A percentile compares a stretch with the other conserved stretches of the same genome.
Conservation (phyloP, 768 basidiomycete genomes). For the Paxillus rubicundulus region DNA sequence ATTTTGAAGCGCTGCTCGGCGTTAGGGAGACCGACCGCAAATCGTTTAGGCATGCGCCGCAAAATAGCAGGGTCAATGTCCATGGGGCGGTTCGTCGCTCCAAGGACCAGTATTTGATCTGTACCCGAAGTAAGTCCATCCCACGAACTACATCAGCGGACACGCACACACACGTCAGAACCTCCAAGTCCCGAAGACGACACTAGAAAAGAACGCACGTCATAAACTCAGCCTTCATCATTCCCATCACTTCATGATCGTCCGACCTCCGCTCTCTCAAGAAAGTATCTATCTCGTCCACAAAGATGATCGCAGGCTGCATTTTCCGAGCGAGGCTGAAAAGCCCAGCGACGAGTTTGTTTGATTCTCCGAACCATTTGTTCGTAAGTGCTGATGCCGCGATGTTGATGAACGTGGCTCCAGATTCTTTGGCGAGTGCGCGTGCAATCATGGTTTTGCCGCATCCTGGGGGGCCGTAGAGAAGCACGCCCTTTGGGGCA, state of each 20-base stretch:
- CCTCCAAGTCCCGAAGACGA: slow-evolving; percentile 2
- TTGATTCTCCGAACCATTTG: slow-evolving; percentile 88
- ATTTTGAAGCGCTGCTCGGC: slow-evolving; percentile 80
- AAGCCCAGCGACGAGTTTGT: slow-evolving; percentile 92
- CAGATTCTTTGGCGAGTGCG: slow-evolving; percentile 94
- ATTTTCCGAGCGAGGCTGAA: slow-evolving; percentile 93
- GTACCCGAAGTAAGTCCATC: slow-evolving; percentile 84
- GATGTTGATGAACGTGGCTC: slow-evolving; percentile 94
- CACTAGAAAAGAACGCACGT: slow-evolving; percentile 51
- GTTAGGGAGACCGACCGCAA: slow-evolving; percentile 80
- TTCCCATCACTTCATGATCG: slow-evolving; percentile 96
- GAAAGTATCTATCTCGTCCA: slow-evolving; percentile 98
- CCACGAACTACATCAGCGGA: slow-evolving; percentile 64
- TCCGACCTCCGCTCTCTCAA: slow-evolving; percentile 81
- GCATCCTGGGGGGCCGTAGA: slow-evolving; percentile 96
- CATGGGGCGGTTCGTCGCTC: slow-evolving; percentile 92
- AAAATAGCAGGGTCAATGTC: slow-evolving; percentile 87
- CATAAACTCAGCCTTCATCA: slow-evolving; percentile 98
- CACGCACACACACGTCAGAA: neutral
- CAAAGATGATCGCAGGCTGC: slow-evolving; percentile 96
- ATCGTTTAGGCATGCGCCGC: slow-evolving; percentile 98
- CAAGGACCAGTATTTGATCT: slow-evolving; percentile 85
- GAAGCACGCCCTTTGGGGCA: slow-evolving; percentile 93
- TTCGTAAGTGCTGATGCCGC: slow-evolving; percentile 70
- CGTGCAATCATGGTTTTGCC: slow-evolving; percentile 99